Conservation (phyloP, 495 filamentous ascomycete genomes). For the Penicillium bialowiezense region DNA sequence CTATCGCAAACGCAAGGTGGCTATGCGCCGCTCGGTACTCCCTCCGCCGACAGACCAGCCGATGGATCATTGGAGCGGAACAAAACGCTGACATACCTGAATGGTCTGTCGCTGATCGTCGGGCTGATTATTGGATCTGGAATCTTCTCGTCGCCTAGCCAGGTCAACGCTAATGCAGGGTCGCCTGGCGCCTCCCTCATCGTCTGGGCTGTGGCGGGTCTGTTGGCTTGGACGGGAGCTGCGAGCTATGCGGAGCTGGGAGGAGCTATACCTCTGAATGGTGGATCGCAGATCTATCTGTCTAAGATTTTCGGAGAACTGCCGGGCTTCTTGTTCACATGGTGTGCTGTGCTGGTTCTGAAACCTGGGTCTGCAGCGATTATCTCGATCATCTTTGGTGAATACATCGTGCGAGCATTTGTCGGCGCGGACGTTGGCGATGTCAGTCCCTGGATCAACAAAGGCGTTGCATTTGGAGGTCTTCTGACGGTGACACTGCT, state of each 20-base stretch:
- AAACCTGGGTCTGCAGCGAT: conserved; percentile 94
- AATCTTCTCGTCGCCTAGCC: conserved; percentile 92
- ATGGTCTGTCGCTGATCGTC: conserved; percentile 85
- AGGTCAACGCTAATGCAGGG: conserved; percentile 89
- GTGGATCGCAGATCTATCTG: conserved; percentile 88
- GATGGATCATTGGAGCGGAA: conserved; percentile 79
- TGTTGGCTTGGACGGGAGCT: conserved; percentile 94
- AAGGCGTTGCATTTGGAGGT: conserved; percentile 77
- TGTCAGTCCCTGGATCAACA: conserved; percentile 83
- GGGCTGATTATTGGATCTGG: conserved; percentile 96
- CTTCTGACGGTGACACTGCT: conserved; percentile 73
- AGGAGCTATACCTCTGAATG: conserved; percentile 93
- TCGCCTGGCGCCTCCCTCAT: conserved; percentile 89
- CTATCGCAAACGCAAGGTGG: conserved; percentile 79
- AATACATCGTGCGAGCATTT: conserved; percentile 85
- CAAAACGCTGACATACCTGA: conserved; percentile 92
- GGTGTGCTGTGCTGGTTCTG: conserved; percentile 90
- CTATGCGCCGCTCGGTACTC: conserved; percentile 78
- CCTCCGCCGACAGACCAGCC: conserved; percentile 52
- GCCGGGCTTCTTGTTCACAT: conserved; percentile 88
- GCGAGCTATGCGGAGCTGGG: conserved; percentile 95
- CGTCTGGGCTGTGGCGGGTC: conserved; percentile 84
- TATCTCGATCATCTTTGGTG: conserved; percentile 95
- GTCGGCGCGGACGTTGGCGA: conserved; percentile 77
- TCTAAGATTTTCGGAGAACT: conserved; percentile 95